Percentiles rank a stretch among this genome's conserved stretches.
phyloP scores from a whole-genome alignment of 768 basidiomycete species.

The Lactarius pseudohatsudake region DNA sequence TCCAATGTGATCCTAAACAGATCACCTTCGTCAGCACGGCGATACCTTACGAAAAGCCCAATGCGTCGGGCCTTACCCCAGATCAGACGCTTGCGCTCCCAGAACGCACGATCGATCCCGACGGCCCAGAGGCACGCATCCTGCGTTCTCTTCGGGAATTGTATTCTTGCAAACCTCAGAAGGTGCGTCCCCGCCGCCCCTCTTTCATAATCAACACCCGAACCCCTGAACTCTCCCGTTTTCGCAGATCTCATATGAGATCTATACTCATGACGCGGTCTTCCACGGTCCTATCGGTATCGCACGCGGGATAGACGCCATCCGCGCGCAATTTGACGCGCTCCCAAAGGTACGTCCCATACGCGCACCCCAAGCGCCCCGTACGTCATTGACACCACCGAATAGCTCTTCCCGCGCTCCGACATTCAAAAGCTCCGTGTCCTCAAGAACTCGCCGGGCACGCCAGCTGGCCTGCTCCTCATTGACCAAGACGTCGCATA shows the following conservation, averaged over 20 bases:
- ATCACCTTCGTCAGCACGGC: slow-evolving; percentile 31
- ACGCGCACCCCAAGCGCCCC: not conserved
- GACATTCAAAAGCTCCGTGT: slow-evolving; percentile 45
- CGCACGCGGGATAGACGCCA: slow-evolving; percentile 41
- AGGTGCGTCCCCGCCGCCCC: slow-evolving; percentile 25
- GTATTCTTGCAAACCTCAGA: slow-evolving; percentile 17
- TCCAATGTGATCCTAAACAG: slow-evolving; percentile 13
- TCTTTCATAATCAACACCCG: not conserved
- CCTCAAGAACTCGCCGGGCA: slow-evolving; percentile 41
- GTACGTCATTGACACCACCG: not conserved
- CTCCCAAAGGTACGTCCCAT: slow-evolving; percentile 40
- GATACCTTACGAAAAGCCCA: slow-evolving; percentile 30
- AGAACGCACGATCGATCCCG: slow-evolving; percentile 38
- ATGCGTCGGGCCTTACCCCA: slow-evolving; percentile 43
- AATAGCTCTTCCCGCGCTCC: slow-evolving; percentile 44
- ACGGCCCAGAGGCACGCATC: slow-evolving; percentile 35
- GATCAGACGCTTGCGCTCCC: slow-evolving; percentile 40
- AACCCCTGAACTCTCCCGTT: too few species aligned
- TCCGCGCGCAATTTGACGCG: slow-evolving; percentile 46
- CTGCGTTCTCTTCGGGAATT: slow-evolving; percentile 46
- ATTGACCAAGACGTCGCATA: slow-evolving; percentile 51
- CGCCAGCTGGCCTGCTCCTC: slow-evolving; percentile 41
- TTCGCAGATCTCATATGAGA: slow-evolving; percentile 42
- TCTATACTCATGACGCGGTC: slow-evolving; percentile 43
- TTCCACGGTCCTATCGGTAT: slow-evolving; percentile 49